phyloP scores from a whole-genome alignment of 805 yeast genomes.

The Hanseniaspora thailandica region DNA sequence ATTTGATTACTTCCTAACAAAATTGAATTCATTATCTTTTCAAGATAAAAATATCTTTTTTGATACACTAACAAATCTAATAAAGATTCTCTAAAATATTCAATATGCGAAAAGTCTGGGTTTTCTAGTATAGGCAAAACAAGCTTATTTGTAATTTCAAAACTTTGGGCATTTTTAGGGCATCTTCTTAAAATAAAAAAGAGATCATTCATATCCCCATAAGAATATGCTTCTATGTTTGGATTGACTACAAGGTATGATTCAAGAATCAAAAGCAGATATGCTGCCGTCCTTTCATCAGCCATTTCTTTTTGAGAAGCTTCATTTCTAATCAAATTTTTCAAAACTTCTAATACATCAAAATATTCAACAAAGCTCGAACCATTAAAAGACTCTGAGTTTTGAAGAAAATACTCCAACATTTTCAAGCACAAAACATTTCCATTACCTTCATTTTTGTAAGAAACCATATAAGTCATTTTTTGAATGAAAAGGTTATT shows the following conservation, averaged over 20 bases:
- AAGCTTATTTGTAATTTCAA: background rate
- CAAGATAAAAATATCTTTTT: background rate
- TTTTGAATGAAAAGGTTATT: conserved; percentile 3
- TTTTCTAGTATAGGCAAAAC: background rate
- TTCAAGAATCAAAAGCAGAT: background rate
- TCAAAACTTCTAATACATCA: background rate
- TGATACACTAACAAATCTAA: background rate
- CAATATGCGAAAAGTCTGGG: background rate
- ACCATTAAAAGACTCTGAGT: background rate
- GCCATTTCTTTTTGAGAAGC: background rate
- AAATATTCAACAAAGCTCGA: background rate
- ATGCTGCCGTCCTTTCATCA: background rate
- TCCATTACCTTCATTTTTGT: background rate
- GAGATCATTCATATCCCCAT: background rate
- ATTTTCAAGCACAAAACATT: background rate
- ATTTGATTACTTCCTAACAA: background rate
- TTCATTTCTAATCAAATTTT: background rate
- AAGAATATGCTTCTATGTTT: background rate
- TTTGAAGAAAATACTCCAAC: background rate
- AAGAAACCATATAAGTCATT: background rate
- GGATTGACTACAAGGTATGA: background rate
- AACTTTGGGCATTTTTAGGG: background rate
- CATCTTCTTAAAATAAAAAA: background rate
- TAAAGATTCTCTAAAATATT: background rate
- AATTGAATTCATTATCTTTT: background rate